phyloP scores from a whole-genome alignment of 306 rosid species.

The Dalbergia cultrata region DNA sequence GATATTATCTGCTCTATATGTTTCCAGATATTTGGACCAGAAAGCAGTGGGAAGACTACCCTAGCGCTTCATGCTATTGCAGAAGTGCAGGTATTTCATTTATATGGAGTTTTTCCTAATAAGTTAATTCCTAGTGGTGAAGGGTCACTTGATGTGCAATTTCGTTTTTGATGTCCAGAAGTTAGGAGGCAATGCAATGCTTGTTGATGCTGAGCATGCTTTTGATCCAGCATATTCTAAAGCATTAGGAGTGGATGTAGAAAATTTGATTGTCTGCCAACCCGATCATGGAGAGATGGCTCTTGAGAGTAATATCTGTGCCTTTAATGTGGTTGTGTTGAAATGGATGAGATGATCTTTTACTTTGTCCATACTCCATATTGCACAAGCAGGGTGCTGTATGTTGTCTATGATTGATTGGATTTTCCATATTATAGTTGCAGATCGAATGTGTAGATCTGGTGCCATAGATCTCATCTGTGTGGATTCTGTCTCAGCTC shows the following conservation, averaged over 20 bases:
- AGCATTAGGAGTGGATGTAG: constrained; percentile 97
- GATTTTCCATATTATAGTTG: constrained; percentile 64
- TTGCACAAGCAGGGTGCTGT: constrained; percentile 31
- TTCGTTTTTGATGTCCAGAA: constrained; percentile 65
- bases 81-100: constrained; percentile 83
- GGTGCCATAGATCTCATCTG: constrained; percentile 98
- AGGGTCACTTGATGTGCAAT: constrained; percentile 16
- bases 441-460: constrained; percentile 99
- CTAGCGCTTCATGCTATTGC: constrained; percentile 98
- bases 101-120: constrained; percentile 38
- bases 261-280: constrained; percentile 94
- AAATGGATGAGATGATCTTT: constrained; percentile 34
- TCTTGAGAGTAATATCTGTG: constrained; percentile 84
- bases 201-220: constrained; percentile 99
- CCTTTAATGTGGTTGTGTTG: constrained; percentile 44
- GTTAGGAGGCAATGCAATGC: constrained; percentile 99
- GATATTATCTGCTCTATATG: constrained; percentile 37
- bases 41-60: constrained; percentile 99
- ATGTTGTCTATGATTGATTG: constrained; percentile 47
- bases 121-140: constrained; percentile 1
- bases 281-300: constrained; percentile 99
- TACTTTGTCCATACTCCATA: constrained; percentile 27
- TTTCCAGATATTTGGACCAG: constrained; percentile 92
- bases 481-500: constrained; percentile 97
- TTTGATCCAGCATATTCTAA: constrained; percentile 98